Base-by-base conservation (phyloP, 352 stramenopile species). In the Phytophthora cajani region DNA sequence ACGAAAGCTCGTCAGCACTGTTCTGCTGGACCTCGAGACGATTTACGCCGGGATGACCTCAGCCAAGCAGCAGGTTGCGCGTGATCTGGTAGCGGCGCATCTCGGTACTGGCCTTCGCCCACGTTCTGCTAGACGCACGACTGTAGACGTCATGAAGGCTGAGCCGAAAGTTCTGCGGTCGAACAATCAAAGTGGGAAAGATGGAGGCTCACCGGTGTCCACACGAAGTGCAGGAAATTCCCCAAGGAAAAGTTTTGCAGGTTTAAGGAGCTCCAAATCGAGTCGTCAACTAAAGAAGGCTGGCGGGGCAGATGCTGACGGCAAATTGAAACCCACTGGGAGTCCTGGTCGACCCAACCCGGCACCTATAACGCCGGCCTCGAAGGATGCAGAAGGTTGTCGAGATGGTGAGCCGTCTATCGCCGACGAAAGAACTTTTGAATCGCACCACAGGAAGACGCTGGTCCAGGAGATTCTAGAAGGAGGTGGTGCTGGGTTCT, bases 21-120 rank as follows among this genome's bases (percentile, higher is more conserved):
- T 80, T 25, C 58, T 90, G 4, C 42, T 90, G 8, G 81, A 91
- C 17, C 65, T 91, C 11, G 80, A 91, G 42, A 81, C 47, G 23
- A 47, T 86, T 11, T 88, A 77, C 36, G 62, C 78, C 5, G 78
- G 74, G 0, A 79, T 89, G 68, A 66, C 54, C 10, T 57, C 64
- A 11, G 23, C 46, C 5, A 90, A 87, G 49, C 76, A 85, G 30
- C 54, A 85, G 27, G 42, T 59, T 54, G 72, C 25, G 27, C 65
- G 49, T 19, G 74, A 40, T 47, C 79, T 89, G 1, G 12, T 84
- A 8, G 64, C 64, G 10, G 33, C 67, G 7, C 64, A 77, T 23
- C 21, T 72, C 19, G 56, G n/a, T 19, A 70, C 42, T 2, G 30
- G 27, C 30, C 55, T 70, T 2, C 67, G 33, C 19, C 62, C 47